Percentiles rank a stretch among this genome's conserved stretches.
These are phyloP conservation scores for Darksidea phi DNA, from an alignment of 495 filamentous ascomycete species.

Conservation along the genomic window DNA sequence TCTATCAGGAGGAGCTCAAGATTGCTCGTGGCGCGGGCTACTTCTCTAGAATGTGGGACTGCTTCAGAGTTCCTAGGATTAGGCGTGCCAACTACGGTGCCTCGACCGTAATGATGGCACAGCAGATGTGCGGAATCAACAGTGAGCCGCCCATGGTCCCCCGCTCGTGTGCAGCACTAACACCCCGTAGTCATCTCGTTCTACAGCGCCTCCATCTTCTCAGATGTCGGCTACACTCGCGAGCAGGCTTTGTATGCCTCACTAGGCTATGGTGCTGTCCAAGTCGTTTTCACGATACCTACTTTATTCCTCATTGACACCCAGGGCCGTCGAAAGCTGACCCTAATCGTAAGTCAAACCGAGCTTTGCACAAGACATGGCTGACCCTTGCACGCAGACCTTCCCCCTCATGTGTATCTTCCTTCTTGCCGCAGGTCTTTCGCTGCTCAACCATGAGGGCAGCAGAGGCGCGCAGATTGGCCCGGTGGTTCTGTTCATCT, in stretches of 20 bases:
- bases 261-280: slow-evolving; percentile 60
- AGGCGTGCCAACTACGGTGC: slow-evolving; percentile 64
- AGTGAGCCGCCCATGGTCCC: slow-evolving; percentile 48
- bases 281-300: slow-evolving; percentile 63
- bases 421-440: slow-evolving; percentile 37
- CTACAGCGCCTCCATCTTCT: slow-evolving; percentile 61
- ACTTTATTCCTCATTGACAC: slow-evolving; percentile 62
- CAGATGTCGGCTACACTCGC: slow-evolving; percentile 50
- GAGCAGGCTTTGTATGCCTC: slow-evolving; percentile 53
- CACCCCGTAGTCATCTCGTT: slow-evolving; percentile 39
- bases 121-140: slow-evolving; percentile 55
- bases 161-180: slow-evolving; percentile 38
- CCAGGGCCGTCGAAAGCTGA: slow-evolving; percentile 43
- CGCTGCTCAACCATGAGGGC: slow-evolving; percentile 17
- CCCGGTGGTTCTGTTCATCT: slow-evolving; percentile 51
- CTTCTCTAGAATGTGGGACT: slow-evolving; percentile 55
- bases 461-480: slow-evolving; percentile 39
- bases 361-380: neutral
- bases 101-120: slow-evolving; percentile 64
- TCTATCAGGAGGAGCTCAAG: slow-evolving; percentile 33
- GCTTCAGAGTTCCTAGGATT: slow-evolving; percentile 66
- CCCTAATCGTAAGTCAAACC: slow-evolving; percentile 40
- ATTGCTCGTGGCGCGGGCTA: slow-evolving; percentile 39
- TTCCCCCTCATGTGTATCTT: slow-evolving; percentile 41
- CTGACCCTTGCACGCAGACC: slow-evolving; percentile 26